These are phyloP conservation scores for Coniochaeta pulveracea DNA, from an alignment of 2,329 filamentous ascomycete species.

Conservation along the genomic window DNA sequence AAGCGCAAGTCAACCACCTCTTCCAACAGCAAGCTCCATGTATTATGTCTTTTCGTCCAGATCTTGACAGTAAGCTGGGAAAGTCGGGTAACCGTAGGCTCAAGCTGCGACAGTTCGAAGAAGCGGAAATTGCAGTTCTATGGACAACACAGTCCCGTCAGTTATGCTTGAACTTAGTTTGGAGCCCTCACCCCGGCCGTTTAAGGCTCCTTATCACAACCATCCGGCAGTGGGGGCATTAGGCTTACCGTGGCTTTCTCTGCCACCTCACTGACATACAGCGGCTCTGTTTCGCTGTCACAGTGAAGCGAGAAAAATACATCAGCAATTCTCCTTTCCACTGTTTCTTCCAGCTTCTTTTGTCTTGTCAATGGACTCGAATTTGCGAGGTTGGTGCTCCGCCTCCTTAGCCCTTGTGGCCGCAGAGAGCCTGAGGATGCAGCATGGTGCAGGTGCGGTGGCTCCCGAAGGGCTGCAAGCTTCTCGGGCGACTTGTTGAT, in stretches of 20 bases:
- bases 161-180: too few species aligned
- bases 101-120: constrained; percentile 61
- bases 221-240: background rate
- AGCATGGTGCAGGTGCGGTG: constrained; percentile 39
- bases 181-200: too few species aligned
- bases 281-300: constrained; percentile 50
- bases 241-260: constrained; percentile 55
- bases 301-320: constrained; percentile 81
- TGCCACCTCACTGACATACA: constrained; percentile 83
- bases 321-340: constrained; percentile 66
- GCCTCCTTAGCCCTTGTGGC: constrained; percentile 22
- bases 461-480: constrained; percentile 37
- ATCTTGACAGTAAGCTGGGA: constrained; percentile 57
- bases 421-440: constrained; percentile 42
- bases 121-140: constrained; percentile 80
- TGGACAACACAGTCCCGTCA: constrained; percentile 1
- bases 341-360: constrained; percentile 62
- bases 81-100: constrained; percentile 52
- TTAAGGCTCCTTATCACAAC: too few species aligned
- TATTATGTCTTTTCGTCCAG: constrained; percentile 54
- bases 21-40: constrained; percentile 56
- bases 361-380: constrained; percentile 46
- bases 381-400: constrained; percentile 37
- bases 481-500: constrained; percentile 62
- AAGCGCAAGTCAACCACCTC: constrained; percentile 59